Percentiles rank a stretch among this genome's conserved stretches.
Conservation (phyloP, 176 grass and related monocot genomes). For the Miscanthus lutarioriparius region DNA sequence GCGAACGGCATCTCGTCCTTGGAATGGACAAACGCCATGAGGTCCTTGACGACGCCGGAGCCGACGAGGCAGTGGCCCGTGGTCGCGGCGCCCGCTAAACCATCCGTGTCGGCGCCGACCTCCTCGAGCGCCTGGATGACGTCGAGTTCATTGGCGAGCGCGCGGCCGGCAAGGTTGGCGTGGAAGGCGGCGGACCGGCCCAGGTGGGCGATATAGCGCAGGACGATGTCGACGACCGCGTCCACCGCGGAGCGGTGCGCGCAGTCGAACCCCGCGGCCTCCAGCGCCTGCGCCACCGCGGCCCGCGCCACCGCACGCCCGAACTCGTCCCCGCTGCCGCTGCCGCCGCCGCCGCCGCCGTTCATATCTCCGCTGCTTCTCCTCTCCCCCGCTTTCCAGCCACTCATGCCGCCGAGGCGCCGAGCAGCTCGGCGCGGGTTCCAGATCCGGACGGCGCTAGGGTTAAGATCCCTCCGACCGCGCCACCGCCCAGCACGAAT, state of each 20-base stretch:
- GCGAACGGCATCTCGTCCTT: conserved; percentile 63
- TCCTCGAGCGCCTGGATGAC: conserved; percentile 83
- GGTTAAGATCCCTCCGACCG: conserved; percentile 43
- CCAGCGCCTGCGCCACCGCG: conserved; percentile 62
- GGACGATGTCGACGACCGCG: conserved; percentile 57
- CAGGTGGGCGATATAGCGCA: conserved; percentile 69
- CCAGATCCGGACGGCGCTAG: conserved; percentile 63
- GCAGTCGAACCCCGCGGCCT: conserved; percentile 66
- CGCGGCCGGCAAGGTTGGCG: conserved; percentile 73
- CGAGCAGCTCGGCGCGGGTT: conserved; percentile 44
- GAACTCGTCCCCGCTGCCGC: conserved; percentile 54
- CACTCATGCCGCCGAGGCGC: conserved; percentile 37
- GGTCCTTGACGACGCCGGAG: conserved; percentile 69
- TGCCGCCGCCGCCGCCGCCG: neutral
- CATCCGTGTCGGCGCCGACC: conserved; percentile 47
- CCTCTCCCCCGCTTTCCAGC: neutral
- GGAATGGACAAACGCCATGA: conserved; percentile 47
- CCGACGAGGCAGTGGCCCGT: conserved; percentile 53
- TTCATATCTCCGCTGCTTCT: conserved; percentile 40
- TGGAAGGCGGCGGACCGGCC: conserved; percentile 68
- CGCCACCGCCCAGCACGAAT: conserved; percentile 17
- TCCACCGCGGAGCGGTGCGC: conserved; percentile 62
- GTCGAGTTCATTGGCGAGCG: conserved; percentile 67
- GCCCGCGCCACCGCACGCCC: conserved; percentile 61
- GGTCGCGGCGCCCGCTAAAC: conserved; percentile 59